Conservation (phyloP, 352 stramenopile genomes). For the Phytophthora hybrid region DNA sequence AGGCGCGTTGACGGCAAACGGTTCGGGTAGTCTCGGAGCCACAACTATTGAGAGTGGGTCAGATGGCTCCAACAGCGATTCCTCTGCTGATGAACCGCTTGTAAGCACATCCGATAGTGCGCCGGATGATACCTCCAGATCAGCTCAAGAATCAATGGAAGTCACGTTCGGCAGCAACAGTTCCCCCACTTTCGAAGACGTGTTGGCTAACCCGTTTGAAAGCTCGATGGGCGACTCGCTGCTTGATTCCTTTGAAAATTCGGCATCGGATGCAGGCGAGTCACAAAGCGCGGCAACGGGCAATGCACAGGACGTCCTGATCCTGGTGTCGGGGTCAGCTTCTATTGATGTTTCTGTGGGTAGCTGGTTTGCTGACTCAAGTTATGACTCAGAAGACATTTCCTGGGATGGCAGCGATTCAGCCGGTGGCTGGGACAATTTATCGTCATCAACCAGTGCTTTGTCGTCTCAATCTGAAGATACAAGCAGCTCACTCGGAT, state of each 20-base stretch:
- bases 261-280: conserved; percentile 1
- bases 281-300: conserved; percentile 7
- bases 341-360: conserved; percentile 11
- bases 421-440: conserved; percentile 12
- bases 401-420: conserved; percentile 11
- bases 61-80: not conserved
- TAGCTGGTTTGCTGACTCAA: conserved; percentile 13
- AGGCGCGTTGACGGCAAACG: conserved; percentile 10
- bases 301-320: not conserved
- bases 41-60: conserved; percentile 14
- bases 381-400: not conserved
- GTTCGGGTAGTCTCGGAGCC: conserved; percentile 19
- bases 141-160: not conserved
- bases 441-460: conserved; percentile 8
- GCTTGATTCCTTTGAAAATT: conserved; percentile 2
- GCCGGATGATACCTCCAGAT: not conserved
- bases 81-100: not conserved
- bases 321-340: conserved; percentile 2
- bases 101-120: not conserved
- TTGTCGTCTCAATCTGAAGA: conserved; percentile 22
- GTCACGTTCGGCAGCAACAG: not conserved
- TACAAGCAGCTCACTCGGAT: conserved; percentile 6
- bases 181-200: conserved; percentile 15
- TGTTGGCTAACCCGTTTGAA: conserved; percentile 6
- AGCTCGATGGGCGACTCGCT: conserved; percentile 7